Conservation (phyloP, 2,329 filamentous ascomycete species). For the Ophiosphaerella narmari region DNA sequence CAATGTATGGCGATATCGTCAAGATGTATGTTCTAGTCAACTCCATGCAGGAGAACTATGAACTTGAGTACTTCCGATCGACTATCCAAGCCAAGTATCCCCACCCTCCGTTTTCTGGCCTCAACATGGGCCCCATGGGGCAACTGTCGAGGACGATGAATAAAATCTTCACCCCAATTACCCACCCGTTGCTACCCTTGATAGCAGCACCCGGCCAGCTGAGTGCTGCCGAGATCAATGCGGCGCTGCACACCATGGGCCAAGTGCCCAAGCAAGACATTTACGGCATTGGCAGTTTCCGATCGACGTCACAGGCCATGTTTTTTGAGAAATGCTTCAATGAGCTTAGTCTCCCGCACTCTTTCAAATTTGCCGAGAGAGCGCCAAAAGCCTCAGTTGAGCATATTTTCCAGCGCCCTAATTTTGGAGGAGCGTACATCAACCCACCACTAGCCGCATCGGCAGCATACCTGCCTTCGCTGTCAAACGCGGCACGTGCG, state of each 20-base stretch:
- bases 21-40: constrained; percentile 89
- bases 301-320: constrained; percentile 75
- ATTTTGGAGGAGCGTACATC: constrained; percentile 82
- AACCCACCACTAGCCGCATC: constrained; percentile 68
- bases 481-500: constrained; percentile 76
- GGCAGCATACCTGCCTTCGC: constrained; percentile 62
- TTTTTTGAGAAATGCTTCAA: constrained; percentile 75
- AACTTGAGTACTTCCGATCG: constrained; percentile 86
- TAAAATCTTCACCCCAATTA: constrained; percentile 85
- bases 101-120: constrained; percentile 75
- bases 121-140: constrained; percentile 87
- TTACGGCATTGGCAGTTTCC: constrained; percentile 76
- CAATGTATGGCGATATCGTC: constrained; percentile 79
- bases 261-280: constrained; percentile 79
- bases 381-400: constrained; percentile 71
- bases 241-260: constrained; percentile 75
- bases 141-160: constrained; percentile 84
- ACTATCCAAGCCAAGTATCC: constrained; percentile 72
- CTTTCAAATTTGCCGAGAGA: constrained; percentile 75
- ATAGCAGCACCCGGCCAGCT: constrained; percentile 86
- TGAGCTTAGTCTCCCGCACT: constrained; percentile 78
- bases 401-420: constrained; percentile 70
- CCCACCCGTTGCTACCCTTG: constrained; percentile 80
- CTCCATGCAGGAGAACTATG: constrained; percentile 84
- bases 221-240: constrained; percentile 84